Conservation (phyloP, 129 eudicot genomes). For the Flaveria ramosissima region DNA sequence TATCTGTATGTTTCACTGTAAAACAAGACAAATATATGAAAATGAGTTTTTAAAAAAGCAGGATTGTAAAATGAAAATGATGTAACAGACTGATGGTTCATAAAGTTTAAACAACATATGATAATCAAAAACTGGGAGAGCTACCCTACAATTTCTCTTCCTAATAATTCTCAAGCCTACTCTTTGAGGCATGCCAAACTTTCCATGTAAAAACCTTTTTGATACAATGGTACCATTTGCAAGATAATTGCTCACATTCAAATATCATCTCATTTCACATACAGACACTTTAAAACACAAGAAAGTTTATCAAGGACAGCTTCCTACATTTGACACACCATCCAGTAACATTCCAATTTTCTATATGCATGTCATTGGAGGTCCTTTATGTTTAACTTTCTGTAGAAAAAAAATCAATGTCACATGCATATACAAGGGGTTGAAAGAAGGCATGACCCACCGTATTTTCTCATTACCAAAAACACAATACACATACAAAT, state of each 20-base stretch:
- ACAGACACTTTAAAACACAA: background rate
- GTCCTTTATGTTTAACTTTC: background rate
- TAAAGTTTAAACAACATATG: slow-evolving; percentile 12
- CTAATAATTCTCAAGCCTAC: background rate
- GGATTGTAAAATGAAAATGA: background rate
- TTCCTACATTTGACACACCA: background rate
- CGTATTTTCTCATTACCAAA: background rate
- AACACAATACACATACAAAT: background rate
- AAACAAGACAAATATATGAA: slow-evolving; percentile 27
- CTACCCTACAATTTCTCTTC: slow-evolving; percentile 6
- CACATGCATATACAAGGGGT: background rate
- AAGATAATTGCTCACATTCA: background rate
- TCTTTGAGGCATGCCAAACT: background rate
- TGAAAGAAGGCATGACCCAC: background rate
- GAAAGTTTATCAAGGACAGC: background rate
- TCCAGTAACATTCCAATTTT: background rate
- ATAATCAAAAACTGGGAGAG: slow-evolving; percentile 13
- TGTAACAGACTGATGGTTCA: background rate
- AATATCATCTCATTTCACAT: background rate
- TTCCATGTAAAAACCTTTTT: background rate
- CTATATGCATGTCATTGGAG: background rate
- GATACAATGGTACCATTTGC: background rate
- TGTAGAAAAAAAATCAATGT: background rate
- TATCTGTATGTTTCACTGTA: slow-evolving; percentile 65
- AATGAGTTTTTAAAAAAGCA: slow-evolving; percentile 17